Conservation (phyloP, 352 stramenopile species). For the Aphanomyces stellatus region DNA sequence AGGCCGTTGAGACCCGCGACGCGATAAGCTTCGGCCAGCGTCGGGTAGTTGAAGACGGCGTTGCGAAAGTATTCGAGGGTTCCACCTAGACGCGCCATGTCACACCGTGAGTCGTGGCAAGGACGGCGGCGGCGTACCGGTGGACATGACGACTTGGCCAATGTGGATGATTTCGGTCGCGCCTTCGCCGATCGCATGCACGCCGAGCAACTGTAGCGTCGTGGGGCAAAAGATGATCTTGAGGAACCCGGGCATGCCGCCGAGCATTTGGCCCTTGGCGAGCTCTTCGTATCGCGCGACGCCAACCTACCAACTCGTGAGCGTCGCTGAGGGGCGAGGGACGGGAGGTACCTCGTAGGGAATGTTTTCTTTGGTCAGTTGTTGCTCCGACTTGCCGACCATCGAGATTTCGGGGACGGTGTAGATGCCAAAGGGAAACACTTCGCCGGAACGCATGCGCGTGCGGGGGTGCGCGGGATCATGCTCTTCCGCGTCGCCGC, state of each 20-base stretch:
- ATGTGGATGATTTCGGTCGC: constrained; percentile 90
- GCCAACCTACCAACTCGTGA: constrained; percentile 32
- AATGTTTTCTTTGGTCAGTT: constrained; percentile 66
- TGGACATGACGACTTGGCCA: constrained; percentile 75
- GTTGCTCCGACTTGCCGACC: constrained; percentile 84
- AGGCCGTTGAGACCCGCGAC: constrained; percentile 81
- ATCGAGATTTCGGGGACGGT: constrained; percentile 89
- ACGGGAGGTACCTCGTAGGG: constrained; percentile 53
- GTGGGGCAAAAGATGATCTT: constrained; percentile 85
- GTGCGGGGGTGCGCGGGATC: constrained; percentile 62
- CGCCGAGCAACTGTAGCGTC: constrained; percentile 70
- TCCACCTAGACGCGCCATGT: constrained; percentile 39
- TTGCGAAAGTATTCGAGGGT: constrained; percentile 84
- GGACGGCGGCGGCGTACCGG: background rate
- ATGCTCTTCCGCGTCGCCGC: constrained; percentile 35
- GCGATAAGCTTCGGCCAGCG: constrained; percentile 84
- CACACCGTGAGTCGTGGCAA: constrained; percentile 1
- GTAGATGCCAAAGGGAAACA: constrained; percentile 88
- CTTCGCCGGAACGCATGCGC: constrained; percentile 73
- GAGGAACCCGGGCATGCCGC: constrained; percentile 68
- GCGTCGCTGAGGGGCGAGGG: background rate
- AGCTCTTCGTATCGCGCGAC: constrained; percentile 83
- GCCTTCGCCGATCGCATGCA: constrained; percentile 84
- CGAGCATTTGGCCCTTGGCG: constrained; percentile 86
- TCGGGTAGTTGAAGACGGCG: constrained; percentile 90